phyloP scores from a whole-genome alignment of 345 rosid genomes.

The Populus davidiana region DNA sequence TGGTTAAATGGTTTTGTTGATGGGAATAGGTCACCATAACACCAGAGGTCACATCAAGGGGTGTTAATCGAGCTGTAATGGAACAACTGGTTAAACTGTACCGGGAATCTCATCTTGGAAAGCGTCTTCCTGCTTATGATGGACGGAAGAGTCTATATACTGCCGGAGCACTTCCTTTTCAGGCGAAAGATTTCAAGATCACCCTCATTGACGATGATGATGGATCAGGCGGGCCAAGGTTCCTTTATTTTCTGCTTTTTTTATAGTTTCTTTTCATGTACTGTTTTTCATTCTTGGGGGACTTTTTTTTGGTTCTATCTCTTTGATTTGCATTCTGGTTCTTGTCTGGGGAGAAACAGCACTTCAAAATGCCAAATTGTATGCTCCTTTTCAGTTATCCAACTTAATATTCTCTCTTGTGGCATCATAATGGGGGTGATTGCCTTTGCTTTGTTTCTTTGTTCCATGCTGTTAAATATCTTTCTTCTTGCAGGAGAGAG shows the following conservation, averaged over 20 bases:
- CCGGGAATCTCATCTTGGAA: constrained; percentile 75
- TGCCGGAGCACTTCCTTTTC: constrained; percentile 87
- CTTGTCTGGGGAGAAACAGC: not conserved
- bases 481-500: constrained; percentile 51
- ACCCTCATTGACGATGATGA: constrained; percentile 78
- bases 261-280: not conserved
- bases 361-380: not conserved
- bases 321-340: not conserved
- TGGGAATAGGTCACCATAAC: constrained; percentile 64
- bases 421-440: not conserved
- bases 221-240: constrained; percentile 77
- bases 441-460: not conserved
- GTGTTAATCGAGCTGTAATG: constrained; percentile 86
- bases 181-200: constrained; percentile 68
- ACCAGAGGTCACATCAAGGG: constrained; percentile 76
- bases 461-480: not conserved
- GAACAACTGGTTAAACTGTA: constrained; percentile 55
- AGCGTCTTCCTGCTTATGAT: constrained; percentile 93
- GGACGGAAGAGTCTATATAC: constrained; percentile 90
- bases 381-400: not conserved
- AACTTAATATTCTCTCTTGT: not conserved
- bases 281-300: not conserved
- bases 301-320: not conserved
- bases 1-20: not conserved
- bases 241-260: not conserved